These are phyloP conservation scores for Hansenula lynferdii DNA, from an alignment of 1,139 yeast genomes.

Conservation along the genomic window DNA sequence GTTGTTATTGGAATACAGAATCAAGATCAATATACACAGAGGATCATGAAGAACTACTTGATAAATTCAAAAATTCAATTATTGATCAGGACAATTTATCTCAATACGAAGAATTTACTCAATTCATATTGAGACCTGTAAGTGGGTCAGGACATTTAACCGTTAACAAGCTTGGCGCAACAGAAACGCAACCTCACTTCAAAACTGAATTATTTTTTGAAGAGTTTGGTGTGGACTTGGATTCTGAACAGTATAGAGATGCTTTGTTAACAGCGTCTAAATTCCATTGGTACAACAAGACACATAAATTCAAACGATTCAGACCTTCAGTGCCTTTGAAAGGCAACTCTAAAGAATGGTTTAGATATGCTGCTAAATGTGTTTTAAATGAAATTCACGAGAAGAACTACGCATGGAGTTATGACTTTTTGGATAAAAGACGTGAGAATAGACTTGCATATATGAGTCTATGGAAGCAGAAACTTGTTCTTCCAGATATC, in stretches of 20 bases:
- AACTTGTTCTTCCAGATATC: slow-evolving; percentile 31
- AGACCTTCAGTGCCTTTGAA: slow-evolving; percentile 59
- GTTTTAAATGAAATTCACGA: slow-evolving; percentile 79
- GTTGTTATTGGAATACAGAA: slow-evolving; percentile 85
- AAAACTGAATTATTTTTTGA: slow-evolving; percentile 76
- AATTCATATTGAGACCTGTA: slow-evolving; percentile 81
- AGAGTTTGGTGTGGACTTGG: slow-evolving; percentile 80
- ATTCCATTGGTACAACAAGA: slow-evolving; percentile 72
- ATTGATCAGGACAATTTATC: slow-evolving; percentile 28
- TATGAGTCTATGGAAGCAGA: slow-evolving; percentile 62
- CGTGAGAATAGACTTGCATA: slow-evolving; percentile 70
- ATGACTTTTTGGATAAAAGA: slow-evolving; percentile 74
- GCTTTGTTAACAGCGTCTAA: slow-evolving; percentile 78
- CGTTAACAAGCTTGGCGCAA: slow-evolving; percentile 72
- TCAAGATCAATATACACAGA: slow-evolving; percentile 42
- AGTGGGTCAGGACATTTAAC: slow-evolving; percentile 84
- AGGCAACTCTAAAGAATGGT: slow-evolving; percentile 80
- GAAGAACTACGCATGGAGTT: slow-evolving; percentile 75
- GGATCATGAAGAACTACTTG: slow-evolving; percentile 39
- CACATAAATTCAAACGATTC: slow-evolving; percentile 65
- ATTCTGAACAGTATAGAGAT: slow-evolving; percentile 81
- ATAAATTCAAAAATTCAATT: slow-evolving; percentile 34
- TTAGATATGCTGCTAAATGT: slow-evolving; percentile 69
- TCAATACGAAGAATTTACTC: slow-evolving; percentile 32
- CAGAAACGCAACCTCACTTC: slow-evolving; percentile 66